Conservation (phyloP, 2,329 filamentous ascomycete genomes). For the Triangularia setosa region DNA sequence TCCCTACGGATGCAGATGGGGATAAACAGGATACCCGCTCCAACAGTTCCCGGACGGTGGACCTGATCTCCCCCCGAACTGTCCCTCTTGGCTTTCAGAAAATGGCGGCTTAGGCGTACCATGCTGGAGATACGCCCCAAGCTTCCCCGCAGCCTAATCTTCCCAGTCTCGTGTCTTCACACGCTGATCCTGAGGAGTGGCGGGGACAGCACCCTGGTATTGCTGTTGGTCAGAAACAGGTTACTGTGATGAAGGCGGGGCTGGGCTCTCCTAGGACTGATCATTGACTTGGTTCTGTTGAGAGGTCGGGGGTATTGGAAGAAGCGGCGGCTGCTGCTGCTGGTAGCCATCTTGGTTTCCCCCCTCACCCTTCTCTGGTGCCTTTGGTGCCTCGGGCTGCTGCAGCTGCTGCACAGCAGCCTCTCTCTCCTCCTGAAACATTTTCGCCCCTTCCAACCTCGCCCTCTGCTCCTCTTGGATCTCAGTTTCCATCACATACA, state of each 20-base stretch:
- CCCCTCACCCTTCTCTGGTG: too few species aligned
- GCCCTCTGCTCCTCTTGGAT: neutral
- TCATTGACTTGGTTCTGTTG: too few species aligned
- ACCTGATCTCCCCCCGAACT: neutral
- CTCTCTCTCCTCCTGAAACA: neutral
- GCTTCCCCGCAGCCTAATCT: neutral
- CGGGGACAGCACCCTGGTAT: neutral
- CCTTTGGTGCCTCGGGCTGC: too few species aligned
- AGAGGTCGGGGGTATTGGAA: too few species aligned
- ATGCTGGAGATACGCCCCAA: neutral
- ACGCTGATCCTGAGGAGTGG: neutral
- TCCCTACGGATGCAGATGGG: neutral
- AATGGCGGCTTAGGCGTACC: neutral
- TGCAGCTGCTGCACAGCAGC: too few species aligned
- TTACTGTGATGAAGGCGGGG: too few species aligned
- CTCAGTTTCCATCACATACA: neutral
- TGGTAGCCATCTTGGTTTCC: too few species aligned
- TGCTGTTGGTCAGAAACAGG: neutral
- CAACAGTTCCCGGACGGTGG: neutral
- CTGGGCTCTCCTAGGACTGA: neutral
- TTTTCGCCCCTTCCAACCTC: neutral
- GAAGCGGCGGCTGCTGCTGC: too few species aligned
- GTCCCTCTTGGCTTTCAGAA: neutral
- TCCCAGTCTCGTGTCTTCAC: neutral
- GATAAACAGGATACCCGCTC: too few species aligned